Evolutionary conservation across 2,329 filamentous ascomycete genomes (phyloP), one percentile per base, ranked within the genome.

Genomic region (Fusarium sp.): DNA sequence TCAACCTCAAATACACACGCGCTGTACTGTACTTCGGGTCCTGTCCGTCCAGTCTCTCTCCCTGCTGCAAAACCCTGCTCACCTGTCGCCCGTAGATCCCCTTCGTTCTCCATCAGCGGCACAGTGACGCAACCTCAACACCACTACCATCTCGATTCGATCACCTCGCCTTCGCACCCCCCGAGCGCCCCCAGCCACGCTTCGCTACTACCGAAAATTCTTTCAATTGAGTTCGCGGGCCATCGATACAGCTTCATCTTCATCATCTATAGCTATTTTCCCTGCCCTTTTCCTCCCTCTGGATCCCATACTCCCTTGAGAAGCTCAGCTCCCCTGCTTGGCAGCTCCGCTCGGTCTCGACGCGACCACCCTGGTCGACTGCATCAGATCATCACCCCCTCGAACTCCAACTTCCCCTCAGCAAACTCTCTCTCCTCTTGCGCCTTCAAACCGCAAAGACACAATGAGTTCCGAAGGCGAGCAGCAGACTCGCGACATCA

Each of bases 401-500:
- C 61, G 38, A 66, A 55, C 65, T 53, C 58, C 36, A 65, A 50
- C 65, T 53, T 62, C 36, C 59, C 58, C 61, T 63, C 68, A 63
- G 46, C 50, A 60, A 54, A 31, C 29, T 34, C 29, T 57, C 33
- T 57, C 49, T 53, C 66, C 55, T 61, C 44, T 27, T 49, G 64
- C 33, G 29, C 51, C 23, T 59, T 54, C 54, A 59, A 57, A 44
- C 33, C 33, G 64, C 51, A 62, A 62, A 59, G 55, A 74, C 77
- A 74, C 73, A 62, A 86, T 86, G 85, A 81, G 82, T 65, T 78
- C 75, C 76, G 81, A 84, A 66, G 82, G 80, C 73, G 79, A 79
- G 71, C 81, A 81, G 61, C 81, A 81, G 63, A 78, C 81, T 69
- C 86, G 87, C 74, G 94, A 98, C 82, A 92, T 98, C 76, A 93